A percentile compares a stretch with the other conserved stretches of the same genome.
These are phyloP conservation scores for Boletus sp. DNA, from an alignment of 1,284 basidiomycete genomes.

Conservation along the genomic window DNA sequence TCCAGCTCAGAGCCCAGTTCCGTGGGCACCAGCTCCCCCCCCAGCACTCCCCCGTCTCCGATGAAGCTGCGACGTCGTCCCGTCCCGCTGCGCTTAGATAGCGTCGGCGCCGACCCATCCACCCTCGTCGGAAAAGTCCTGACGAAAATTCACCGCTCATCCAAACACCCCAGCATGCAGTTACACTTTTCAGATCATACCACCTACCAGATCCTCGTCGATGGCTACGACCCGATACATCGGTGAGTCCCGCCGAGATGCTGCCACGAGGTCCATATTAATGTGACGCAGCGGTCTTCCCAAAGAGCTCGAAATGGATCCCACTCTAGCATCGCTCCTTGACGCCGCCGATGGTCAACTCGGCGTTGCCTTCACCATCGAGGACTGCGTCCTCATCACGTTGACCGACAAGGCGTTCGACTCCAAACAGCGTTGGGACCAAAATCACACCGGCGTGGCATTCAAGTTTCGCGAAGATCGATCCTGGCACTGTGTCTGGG, in stretches of 20 bases:
- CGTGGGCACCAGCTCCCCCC: background rate
- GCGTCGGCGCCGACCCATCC: conserved; percentile 45
- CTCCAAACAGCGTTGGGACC: conserved; percentile 45
- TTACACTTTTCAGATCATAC: conserved; percentile 53
- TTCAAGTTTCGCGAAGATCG: conserved; percentile 43
- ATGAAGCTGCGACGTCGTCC: conserved; percentile 31
- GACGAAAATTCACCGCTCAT: conserved; percentile 45
- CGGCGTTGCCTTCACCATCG: conserved; percentile 41
- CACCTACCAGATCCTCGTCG: conserved; percentile 54
- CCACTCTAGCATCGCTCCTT: conserved; percentile 40
- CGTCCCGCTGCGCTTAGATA: conserved; percentile 32
- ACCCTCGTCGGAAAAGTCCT: conserved; percentile 51
- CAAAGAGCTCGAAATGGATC: conserved; percentile 55
- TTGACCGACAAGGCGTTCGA: conserved; percentile 57
- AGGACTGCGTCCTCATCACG: conserved; percentile 51
- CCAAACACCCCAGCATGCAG: conserved; percentile 52
- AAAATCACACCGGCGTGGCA: conserved; percentile 50
- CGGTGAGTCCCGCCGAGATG: conserved; percentile 24
- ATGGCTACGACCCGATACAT: conserved; percentile 55
- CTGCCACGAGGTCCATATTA: background rate
- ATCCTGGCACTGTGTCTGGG: conserved; percentile 63
- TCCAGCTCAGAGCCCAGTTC: conserved; percentile 17
- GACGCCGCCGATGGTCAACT: conserved; percentile 37
- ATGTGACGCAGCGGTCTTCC: conserved; percentile 41
- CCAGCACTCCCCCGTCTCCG: conserved; percentile 26